Conservation (phyloP, 352 stramenopile species). For the Phytophthora uliginosa region DNA sequence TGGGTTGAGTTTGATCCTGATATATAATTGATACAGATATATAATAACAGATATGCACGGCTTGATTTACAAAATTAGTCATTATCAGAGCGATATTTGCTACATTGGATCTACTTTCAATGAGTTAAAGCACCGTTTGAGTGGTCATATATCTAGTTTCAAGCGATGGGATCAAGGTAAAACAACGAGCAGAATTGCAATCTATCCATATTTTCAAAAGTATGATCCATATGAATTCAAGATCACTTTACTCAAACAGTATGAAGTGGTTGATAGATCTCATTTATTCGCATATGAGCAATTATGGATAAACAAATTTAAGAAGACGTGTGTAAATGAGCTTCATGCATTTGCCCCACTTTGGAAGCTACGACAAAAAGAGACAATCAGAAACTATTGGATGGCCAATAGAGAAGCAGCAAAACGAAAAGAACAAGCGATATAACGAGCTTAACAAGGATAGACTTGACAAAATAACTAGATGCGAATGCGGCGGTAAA, state of each 20-base stretch:
- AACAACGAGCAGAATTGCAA: constrained; percentile 1
- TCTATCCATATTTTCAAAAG: constrained; percentile 12
- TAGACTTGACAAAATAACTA: background rate
- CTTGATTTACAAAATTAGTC: constrained; percentile 11
- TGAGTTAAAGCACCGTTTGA: background rate
- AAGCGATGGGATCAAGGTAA: constrained; percentile 1
- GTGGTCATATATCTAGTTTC: constrained; percentile 3
- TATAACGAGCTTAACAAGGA: constrained; percentile 12
- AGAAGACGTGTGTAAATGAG: no score
- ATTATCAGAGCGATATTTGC: constrained; percentile 3
- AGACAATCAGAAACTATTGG: constrained; percentile 1
- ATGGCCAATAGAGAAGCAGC: background rate
- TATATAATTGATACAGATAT: no score
- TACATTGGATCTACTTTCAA: constrained; percentile 4
- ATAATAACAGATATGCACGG: constrained; percentile 11
- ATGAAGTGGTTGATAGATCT: background rate
- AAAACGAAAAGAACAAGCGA: constrained; percentile 1
- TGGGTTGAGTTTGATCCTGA: constrained; percentile 12
- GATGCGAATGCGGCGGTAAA: constrained; percentile 4
- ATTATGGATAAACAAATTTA: background rate
- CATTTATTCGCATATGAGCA: background rate
- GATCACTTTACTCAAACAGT: background rate
- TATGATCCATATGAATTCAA: background rate
- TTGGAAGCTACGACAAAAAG: no score
- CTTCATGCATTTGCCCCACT: no score